These are phyloP conservation scores for Saksenaea oblongispora DNA, from an alignment of 371 early-diverging fungal species.

Conservation along the genomic window DNA sequence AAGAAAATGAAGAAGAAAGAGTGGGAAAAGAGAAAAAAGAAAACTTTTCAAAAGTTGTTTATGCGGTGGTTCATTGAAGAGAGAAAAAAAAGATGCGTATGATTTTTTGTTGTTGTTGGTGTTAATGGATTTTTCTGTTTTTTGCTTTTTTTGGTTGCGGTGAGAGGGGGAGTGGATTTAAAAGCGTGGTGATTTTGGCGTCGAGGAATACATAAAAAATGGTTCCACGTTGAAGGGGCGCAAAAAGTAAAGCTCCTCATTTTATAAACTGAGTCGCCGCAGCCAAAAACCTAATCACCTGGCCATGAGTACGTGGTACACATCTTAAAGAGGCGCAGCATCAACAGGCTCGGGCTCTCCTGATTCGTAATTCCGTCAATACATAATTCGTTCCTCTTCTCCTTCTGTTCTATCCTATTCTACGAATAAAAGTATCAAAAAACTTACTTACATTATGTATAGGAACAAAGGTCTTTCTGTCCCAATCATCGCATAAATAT, in stretches of 20 bases:
- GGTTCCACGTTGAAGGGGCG: not conserved
- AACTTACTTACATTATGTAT: no score
- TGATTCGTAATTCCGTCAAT: no score
- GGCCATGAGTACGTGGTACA: not conserved
- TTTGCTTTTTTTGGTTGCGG: not conserved
- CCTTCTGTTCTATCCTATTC: no score
- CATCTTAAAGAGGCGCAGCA: constrained; percentile 2
- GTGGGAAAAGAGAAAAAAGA: not conserved
- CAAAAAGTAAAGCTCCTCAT: not conserved
- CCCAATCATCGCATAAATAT: no score
- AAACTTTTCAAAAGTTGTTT: not conserved
- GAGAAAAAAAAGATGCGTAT: not conserved
- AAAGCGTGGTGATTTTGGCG: not conserved
- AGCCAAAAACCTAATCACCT: not conserved
- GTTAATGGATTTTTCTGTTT: not conserved
- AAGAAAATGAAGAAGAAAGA: not conserved
- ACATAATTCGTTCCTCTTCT: no score
- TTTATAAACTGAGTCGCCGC: not conserved
- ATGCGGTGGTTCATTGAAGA: not conserved
- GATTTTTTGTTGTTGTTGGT: not conserved
- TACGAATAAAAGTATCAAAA: no score
- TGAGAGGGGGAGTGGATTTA: not conserved
- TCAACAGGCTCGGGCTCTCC: not conserved
- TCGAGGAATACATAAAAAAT: not conserved
- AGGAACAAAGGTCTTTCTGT: no score